A percentile compares a stretch with the other conserved stretches of the same genome.
phyloP scores from a whole-genome alignment of 192 early-diverging fungal genomes.

The Funneliformis mosseae region DNA sequence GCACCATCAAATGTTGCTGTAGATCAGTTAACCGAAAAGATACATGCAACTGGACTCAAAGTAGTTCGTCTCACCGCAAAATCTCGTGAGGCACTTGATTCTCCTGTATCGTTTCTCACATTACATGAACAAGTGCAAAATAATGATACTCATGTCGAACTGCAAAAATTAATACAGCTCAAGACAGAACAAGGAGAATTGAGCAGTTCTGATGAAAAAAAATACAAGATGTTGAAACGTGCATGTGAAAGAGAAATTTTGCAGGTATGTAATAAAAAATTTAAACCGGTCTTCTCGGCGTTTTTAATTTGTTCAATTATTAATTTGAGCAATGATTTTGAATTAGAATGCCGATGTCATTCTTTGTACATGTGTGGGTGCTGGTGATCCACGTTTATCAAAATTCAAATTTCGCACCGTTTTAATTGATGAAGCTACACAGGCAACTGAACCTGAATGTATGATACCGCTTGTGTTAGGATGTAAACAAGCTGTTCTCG shows the following conservation, averaged over 20 bases:
- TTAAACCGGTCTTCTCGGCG: no score
- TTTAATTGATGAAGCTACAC: slow-evolving; percentile 97
- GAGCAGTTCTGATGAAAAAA: slow-evolving; percentile 82
- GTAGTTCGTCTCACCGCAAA: slow-evolving; percentile 95
- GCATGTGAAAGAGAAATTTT: slow-evolving; percentile 92
- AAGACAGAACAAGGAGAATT: slow-evolving; percentile 92
- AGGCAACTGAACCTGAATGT: slow-evolving; percentile 95
- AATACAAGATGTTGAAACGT: slow-evolving; percentile 80
- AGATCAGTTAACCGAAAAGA: slow-evolving; percentile 97
- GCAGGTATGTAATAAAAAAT: slow-evolving; percentile 42
- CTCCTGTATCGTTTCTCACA: slow-evolving; percentile 90
- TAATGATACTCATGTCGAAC: slow-evolving; percentile 91
- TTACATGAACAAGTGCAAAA: slow-evolving; percentile 97
- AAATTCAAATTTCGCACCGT: slow-evolving; percentile 92
- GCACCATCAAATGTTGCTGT: slow-evolving; percentile 99
- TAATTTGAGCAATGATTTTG: neutral
- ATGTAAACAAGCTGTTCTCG: slow-evolving; percentile 93
- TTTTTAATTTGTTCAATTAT: neutral
- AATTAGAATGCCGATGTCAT: slow-evolving; percentile 90
- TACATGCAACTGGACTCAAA: slow-evolving; percentile 91
- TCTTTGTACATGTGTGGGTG: slow-evolving; percentile 95
- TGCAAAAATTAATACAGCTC: slow-evolving; percentile 89
- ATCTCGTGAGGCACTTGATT: slow-evolving; percentile 91
- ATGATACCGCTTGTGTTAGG: slow-evolving; percentile 98
- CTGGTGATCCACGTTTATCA: slow-evolving; percentile 90